Conservation (phyloP, 495 filamentous ascomycete species). For the Penicillium robsamsonii region DNA sequence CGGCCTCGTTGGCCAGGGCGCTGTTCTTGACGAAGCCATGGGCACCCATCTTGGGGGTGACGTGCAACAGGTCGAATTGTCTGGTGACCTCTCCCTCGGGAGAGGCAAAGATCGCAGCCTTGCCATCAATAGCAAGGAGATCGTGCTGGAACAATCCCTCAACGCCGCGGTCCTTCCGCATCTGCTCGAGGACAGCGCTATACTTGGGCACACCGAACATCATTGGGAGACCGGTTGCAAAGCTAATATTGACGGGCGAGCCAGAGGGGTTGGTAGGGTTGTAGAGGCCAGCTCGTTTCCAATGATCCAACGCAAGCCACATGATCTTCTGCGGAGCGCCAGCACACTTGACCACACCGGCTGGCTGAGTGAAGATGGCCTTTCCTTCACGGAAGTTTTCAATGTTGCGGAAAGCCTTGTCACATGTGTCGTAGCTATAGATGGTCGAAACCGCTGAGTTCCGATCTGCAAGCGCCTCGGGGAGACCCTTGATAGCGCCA, state of each 20-base stretch:
- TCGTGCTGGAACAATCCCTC: conserved; percentile 67
- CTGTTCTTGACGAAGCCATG: conserved; percentile 59
- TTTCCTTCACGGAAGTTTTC: conserved; percentile 52
- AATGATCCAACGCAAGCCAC: conserved; percentile 68
- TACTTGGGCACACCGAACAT: conserved; percentile 76
- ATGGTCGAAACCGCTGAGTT: conserved; percentile 60
- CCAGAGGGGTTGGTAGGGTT: conserved; percentile 36
- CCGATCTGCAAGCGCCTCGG: conserved; percentile 57
- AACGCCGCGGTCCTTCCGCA: conserved; percentile 62
- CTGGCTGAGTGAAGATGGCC: conserved; percentile 69
- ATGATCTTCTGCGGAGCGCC: conserved; percentile 69
- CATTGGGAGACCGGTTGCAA: conserved; percentile 57
- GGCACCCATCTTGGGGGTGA: conserved; percentile 61
- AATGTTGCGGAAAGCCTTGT: conserved; percentile 57
- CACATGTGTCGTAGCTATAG: conserved; percentile 59
- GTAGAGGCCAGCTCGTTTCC: conserved; percentile 60
- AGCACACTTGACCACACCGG: conserved; percentile 65
- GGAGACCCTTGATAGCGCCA: conserved; percentile 55
- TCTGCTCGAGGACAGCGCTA: conserved; percentile 55
- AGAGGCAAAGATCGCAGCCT: conserved; percentile 51
- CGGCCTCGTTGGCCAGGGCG: conserved; percentile 55
- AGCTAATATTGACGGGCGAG: conserved; percentile 59
- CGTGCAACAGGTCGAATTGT: conserved; percentile 61
- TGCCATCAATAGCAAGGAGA: conserved; percentile 59
- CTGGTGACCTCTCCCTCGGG: conserved; percentile 48